These are phyloP conservation scores for Aureobasidium subglaciale DNA, from an alignment of 2,329 filamentous ascomycete genomes.

Conservation along the genomic window DNA sequence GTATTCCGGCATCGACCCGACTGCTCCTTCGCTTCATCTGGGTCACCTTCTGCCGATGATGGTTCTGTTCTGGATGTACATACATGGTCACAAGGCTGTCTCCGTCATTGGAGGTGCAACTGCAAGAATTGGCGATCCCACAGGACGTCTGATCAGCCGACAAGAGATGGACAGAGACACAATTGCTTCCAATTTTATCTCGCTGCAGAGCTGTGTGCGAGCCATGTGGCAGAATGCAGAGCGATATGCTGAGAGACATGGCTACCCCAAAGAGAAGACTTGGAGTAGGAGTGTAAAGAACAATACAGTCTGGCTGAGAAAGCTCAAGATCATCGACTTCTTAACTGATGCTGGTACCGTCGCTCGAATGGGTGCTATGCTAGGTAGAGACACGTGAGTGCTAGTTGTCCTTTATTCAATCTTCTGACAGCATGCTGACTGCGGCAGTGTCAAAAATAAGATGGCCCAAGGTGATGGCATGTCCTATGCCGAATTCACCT, in stretches of 20 bases:
- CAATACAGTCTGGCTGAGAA: constrained; percentile 67
- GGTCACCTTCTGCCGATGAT: constrained; percentile 76
- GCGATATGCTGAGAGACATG: constrained; percentile 55
- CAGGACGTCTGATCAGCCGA: constrained; percentile 58
- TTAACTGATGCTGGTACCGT: constrained; percentile 65
- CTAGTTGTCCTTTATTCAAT: constrained; percentile 15
- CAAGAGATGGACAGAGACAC: constrained; percentile 46
- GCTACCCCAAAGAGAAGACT: constrained; percentile 55
- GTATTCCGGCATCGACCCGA: constrained; percentile 79
- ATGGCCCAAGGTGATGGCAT: constrained; percentile 83
- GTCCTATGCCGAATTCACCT: constrained; percentile 88
- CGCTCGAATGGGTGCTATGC: constrained; percentile 76
- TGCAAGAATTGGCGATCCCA: constrained; percentile 71
- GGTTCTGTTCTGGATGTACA: constrained; percentile 77
- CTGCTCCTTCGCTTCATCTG: constrained; percentile 69
- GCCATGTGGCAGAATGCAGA: constrained; percentile 71
- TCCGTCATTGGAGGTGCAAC: constrained; percentile 68
- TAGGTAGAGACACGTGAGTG: constrained; percentile 77
- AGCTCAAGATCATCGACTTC: constrained; percentile 65
- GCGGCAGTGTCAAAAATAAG: constrained; percentile 64
- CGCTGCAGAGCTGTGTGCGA: constrained; percentile 63
- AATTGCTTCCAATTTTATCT: constrained; percentile 57
- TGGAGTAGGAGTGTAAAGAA: constrained; percentile 66
- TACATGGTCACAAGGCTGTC: constrained; percentile 63
- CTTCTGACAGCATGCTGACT: constrained; percentile 20